phyloP scores from a whole-genome alignment of 2,329 filamentous ascomycete genomes.

The Sclerotinia trifoliorum region DNA sequence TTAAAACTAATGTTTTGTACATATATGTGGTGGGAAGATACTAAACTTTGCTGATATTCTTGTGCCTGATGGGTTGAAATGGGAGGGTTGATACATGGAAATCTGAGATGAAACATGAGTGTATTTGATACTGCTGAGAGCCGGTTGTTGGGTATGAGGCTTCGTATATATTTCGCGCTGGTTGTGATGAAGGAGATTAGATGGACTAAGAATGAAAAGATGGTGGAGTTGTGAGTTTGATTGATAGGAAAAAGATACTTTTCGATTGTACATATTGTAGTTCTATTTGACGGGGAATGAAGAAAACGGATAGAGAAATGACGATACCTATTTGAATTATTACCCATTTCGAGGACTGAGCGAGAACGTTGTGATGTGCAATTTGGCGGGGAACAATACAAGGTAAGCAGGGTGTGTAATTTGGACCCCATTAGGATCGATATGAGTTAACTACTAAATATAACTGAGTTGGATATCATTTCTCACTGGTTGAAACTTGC shows the following conservation, averaged over 20 bases:
- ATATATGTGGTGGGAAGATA: constrained; percentile 19
- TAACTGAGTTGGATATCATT: too few species aligned
- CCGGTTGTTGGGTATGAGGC: constrained; percentile 14
- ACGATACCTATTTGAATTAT: background rate
- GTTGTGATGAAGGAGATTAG: background rate
- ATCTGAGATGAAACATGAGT: constrained; percentile 8
- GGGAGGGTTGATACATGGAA: background rate
- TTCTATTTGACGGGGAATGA: background rate
- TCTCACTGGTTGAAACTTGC: too few species aligned
- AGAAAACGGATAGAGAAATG: background rate
- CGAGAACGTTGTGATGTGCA: background rate
- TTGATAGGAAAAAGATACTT: background rate
- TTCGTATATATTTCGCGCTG: constrained; percentile 10
- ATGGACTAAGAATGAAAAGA: background rate
- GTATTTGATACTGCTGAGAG: constrained; percentile 7
- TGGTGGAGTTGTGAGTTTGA: background rate
- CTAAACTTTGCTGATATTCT: constrained; percentile 12
- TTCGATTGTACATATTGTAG: constrained; percentile 11
- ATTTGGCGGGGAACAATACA: background rate
- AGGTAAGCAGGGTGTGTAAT: background rate
- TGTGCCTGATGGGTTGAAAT: constrained; percentile 1
- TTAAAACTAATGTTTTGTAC: constrained; percentile 10
- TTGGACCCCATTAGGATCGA: too few species aligned
- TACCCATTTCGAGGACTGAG: background rate
- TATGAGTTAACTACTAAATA: too few species aligned